phyloP scores from a whole-genome alignment of 192 early-diverging fungal species.

The Piromyces sp. region DNA sequence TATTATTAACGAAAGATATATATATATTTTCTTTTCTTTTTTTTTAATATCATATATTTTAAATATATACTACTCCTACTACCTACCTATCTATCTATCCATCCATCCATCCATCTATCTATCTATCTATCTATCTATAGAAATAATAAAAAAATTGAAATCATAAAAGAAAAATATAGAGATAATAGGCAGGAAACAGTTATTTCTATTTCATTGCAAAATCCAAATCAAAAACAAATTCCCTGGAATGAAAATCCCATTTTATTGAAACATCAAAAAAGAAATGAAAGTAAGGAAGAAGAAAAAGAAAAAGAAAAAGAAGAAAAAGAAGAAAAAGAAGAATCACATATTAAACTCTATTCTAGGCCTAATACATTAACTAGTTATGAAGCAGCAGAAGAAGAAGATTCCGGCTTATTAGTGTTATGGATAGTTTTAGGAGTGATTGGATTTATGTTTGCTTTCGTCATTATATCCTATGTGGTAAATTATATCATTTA shows the following conservation, averaged over 20 bases:
- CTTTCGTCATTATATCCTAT: not conserved
- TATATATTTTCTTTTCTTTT: too few species aligned
- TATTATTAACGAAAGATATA: too few species aligned
- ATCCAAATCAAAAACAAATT: too few species aligned
- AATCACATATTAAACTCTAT: too few species aligned
- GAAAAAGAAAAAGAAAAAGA: not conserved
- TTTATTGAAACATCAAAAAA: not conserved
- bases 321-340: not conserved
- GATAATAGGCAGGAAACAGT: not conserved
- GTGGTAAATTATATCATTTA: not conserved
- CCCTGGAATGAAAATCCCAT: too few species aligned
- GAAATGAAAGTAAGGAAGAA: not conserved
- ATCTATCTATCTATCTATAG: too few species aligned
- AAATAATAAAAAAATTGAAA: too few species aligned
- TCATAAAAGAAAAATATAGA: not conserved
- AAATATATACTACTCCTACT: too few species aligned
- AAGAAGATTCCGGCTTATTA: not conserved
- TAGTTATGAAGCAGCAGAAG: not conserved
- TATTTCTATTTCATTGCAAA: not conserved
- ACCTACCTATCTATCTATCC: too few species aligned
- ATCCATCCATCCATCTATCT: too few species aligned
- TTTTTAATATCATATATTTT: too few species aligned
- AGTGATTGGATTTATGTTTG: not conserved
- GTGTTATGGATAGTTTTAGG: not conserved
- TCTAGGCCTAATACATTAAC: not conserved